phyloP scores from a whole-genome alignment of 1,139 yeast genomes.

The Yamadazyma blattariae region DNA sequence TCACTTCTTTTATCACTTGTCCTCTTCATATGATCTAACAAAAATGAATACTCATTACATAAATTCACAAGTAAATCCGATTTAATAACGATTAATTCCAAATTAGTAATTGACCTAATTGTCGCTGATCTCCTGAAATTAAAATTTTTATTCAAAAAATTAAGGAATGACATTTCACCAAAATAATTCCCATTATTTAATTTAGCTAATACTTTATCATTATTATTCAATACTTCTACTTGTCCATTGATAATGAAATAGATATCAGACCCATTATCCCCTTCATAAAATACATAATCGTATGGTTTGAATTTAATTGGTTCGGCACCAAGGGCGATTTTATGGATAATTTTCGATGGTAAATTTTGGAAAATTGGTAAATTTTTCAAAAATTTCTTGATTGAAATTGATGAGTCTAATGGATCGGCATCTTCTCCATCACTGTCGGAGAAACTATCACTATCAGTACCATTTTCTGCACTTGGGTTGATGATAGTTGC shows the following conservation, averaged over 20 bases:
- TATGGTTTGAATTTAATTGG: constrained; percentile 52
- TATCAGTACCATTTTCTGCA: constrained; percentile 7
- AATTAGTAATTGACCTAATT: constrained; percentile 57
- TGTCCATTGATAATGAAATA: constrained; percentile 67
- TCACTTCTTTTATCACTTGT: constrained; percentile 53
- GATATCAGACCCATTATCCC: constrained; percentile 59
- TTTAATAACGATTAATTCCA: constrained; percentile 58
- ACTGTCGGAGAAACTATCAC: not conserved
- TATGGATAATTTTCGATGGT: constrained; percentile 58
- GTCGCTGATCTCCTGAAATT: constrained; percentile 51
- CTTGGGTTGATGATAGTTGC: too few relatives aligned
- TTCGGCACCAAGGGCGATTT: constrained; percentile 61
- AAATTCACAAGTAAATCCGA: constrained; percentile 50
- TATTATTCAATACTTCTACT: constrained; percentile 58
- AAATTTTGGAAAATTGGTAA: constrained; percentile 57
- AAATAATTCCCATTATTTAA: constrained; percentile 63
- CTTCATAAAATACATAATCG: constrained; percentile 58
- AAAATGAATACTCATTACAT: constrained; percentile 55
- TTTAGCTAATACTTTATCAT: constrained; percentile 44
- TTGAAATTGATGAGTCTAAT: constrained; percentile 48
- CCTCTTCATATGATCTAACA: constrained; percentile 55
- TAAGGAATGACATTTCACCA: constrained; percentile 73
- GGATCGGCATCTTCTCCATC: constrained; percentile 9
- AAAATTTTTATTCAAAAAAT: constrained; percentile 38
- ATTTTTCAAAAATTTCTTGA: constrained; percentile 54